These are phyloP conservation scores for Microbotryum lychnidis-dioicae DNA, from an alignment of 1,284 basidiomycete genomes.

Conservation along the genomic window DNA sequence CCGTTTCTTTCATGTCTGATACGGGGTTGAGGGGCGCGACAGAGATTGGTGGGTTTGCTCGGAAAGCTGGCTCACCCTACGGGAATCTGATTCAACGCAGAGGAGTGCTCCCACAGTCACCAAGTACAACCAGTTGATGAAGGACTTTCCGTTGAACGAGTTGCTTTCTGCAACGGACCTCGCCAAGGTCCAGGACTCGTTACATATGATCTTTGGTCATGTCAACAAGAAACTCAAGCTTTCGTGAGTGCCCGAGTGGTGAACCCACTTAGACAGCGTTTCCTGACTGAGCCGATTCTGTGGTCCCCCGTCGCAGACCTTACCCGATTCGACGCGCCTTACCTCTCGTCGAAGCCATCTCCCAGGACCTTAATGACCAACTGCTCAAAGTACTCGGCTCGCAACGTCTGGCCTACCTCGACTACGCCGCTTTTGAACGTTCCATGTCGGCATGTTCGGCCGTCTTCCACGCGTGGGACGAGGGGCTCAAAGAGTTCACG, in stretches of 20 bases:
- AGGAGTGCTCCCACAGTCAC: slow-evolving; percentile 54
- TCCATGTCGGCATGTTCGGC: slow-evolving; percentile 65
- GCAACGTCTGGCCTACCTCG: slow-evolving; percentile 83
- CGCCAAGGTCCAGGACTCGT: slow-evolving; percentile 82
- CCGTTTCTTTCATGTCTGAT: slow-evolving; percentile 95
- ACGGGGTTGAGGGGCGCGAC: slow-evolving; percentile 90
- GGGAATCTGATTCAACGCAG: background rate
- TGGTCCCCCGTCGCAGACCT: slow-evolving; percentile 43
- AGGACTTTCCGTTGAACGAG: slow-evolving; percentile 95
- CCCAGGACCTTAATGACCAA: slow-evolving; percentile 91
- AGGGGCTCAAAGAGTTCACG: slow-evolving; percentile 94
- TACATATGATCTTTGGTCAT: slow-evolving; percentile 81
- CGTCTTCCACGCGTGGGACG: slow-evolving; percentile 94
- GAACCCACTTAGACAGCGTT: background rate
- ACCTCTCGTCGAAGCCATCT: slow-evolving; percentile 95
- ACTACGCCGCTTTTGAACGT: slow-evolving; percentile 87
- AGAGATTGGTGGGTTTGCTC: slow-evolving; percentile 58
- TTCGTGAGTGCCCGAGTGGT: slow-evolving; percentile 44
- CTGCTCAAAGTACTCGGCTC: slow-evolving; percentile 75
- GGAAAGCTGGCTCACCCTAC: background rate
- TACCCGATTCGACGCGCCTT: slow-evolving; percentile 93
- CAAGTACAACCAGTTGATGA: slow-evolving; percentile 97
- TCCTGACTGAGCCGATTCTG: no score
- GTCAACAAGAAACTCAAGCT: slow-evolving; percentile 92
- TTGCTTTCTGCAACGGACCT: slow-evolving; percentile 92